Evolutionary conservation across 2,329 filamentous ascomycete genomes (phyloP).

Genomic region (Trichoderma sp.): DNA sequence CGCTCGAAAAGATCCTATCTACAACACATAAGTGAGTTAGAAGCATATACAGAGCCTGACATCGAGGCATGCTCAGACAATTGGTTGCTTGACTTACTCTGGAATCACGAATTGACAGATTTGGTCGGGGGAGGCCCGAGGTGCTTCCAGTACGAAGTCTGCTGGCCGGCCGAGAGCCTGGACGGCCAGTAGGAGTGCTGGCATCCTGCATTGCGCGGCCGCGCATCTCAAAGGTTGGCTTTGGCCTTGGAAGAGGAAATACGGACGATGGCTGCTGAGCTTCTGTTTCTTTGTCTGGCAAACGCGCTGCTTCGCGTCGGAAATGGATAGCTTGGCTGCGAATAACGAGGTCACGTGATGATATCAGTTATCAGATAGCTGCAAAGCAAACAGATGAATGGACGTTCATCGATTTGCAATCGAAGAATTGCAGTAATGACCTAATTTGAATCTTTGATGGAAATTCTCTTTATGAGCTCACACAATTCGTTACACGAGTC

Average conservation of each 20-base stretch:
- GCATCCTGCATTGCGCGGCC: slow-evolving; percentile 38
- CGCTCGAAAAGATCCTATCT: slow-evolving; percentile 52
- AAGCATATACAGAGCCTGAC: background rate
- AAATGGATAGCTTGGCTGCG: background rate
- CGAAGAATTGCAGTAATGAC: background rate
- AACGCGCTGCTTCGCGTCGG: slow-evolving; percentile 17
- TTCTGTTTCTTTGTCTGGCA: background rate
- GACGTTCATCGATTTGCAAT: background rate
- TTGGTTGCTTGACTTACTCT: slow-evolving; percentile 42
- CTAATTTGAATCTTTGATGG: background rate
- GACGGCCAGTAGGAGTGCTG: slow-evolving; percentile 35
- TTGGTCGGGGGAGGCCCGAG: slow-evolving; percentile 41
- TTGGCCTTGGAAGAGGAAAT: background rate
- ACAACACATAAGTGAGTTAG: background rate
- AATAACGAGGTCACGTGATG: slow-evolving; percentile 8
- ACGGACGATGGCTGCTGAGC: background rate
- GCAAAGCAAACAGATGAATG: background rate
- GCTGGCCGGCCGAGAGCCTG: slow-evolving; percentile 36
- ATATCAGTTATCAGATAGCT: background rate
- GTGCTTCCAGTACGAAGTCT: slow-evolving; percentile 40
- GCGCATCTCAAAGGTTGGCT: slow-evolving; percentile 36
- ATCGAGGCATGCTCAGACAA: background rate
- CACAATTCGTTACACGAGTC: background rate
- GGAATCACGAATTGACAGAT: slow-evolving; percentile 41
- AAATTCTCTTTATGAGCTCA: background rate